Evolutionary conservation across 257 asterid species (phyloP).

Genomic region (Nicotiana benthamiana): DNA sequence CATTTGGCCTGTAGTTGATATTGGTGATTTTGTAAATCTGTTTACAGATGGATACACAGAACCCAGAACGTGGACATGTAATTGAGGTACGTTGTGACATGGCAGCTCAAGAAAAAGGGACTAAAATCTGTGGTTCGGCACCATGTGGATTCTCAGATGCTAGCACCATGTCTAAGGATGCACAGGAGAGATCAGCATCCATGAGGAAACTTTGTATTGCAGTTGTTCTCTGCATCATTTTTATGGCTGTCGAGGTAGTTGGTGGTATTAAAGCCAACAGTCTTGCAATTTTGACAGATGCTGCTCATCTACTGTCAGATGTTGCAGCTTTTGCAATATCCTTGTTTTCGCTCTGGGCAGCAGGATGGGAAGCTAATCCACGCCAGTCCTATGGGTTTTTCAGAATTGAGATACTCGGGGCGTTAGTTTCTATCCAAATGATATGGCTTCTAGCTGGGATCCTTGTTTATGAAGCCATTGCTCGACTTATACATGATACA

Average conservation of each 20-base stretch:
- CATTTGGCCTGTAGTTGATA: neutral
- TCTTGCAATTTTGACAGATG: slow-evolving; percentile 79
- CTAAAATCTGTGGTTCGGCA: slow-evolving; percentile 64
- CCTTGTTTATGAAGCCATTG: slow-evolving; percentile 86
- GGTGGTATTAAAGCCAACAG: slow-evolving; percentile 94
- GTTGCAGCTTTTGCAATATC: slow-evolving; percentile 94
- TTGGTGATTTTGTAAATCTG: neutral
- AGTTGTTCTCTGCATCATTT: slow-evolving; percentile 55
- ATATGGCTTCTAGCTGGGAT: slow-evolving; percentile 97
- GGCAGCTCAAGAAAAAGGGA: slow-evolving; percentile 31
- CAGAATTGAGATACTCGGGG: slow-evolving; percentile 83
- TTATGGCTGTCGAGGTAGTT: slow-evolving; percentile 73
- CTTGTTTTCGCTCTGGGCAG: slow-evolving; percentile 84
- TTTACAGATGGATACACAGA: slow-evolving; percentile 55
- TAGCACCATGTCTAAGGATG: slow-evolving; percentile 47
- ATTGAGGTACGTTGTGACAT: slow-evolving; percentile 42
- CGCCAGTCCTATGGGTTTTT: slow-evolving; percentile 92
- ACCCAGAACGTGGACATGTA: slow-evolving; percentile 35
- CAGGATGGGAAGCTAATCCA: slow-evolving; percentile 94
- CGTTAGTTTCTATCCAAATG: slow-evolving; percentile 77
- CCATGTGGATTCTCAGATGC: slow-evolving; percentile 75
- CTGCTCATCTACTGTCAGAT: slow-evolving; percentile 84
- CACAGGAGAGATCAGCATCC: slow-evolving; percentile 66
- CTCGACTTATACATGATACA: slow-evolving; percentile 39
- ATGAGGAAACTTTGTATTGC: slow-evolving; percentile 68